Conservation (phyloP, 2,329 filamentous ascomycete genomes). For the Fusarium sp. region DNA sequence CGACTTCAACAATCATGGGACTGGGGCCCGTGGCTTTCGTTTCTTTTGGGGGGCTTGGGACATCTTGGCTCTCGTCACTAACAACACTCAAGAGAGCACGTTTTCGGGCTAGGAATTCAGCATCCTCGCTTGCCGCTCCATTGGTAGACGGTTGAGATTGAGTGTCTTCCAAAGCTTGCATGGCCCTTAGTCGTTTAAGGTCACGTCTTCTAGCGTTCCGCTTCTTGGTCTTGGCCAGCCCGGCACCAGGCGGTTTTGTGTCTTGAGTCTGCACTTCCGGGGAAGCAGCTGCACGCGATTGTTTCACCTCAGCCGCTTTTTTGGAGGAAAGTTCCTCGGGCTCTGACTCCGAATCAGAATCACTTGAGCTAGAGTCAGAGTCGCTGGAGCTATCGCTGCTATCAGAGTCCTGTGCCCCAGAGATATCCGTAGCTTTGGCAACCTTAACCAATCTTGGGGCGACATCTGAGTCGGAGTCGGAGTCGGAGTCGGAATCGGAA, state of each 20-base stretch:
- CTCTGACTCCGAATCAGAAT: slow-evolving; percentile 49
- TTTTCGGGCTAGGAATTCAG: slow-evolving; percentile 55
- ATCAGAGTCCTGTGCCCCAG: slow-evolving; percentile 24
- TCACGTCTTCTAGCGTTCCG: slow-evolving; percentile 64
- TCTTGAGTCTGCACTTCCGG: background rate
- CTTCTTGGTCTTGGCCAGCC: slow-evolving; percentile 60
- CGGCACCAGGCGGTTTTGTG: slow-evolving; percentile 50
- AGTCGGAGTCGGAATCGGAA: background rate
- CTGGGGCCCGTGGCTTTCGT: background rate
- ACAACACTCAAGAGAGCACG: slow-evolving; percentile 54
- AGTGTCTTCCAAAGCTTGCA: slow-evolving; percentile 13
- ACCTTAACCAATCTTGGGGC: background rate
- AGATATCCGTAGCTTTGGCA: slow-evolving; percentile 8
- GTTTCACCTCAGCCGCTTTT: slow-evolving; percentile 14
- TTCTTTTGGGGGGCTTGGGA: slow-evolving; percentile 1
- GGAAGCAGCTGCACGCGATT: background rate
- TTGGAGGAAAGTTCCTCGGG: slow-evolving; percentile 56
- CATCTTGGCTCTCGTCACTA: slow-evolving; percentile 29
- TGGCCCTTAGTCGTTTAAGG: slow-evolving; percentile 46
- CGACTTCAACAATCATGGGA: slow-evolving; percentile 8
- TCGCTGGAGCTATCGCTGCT: slow-evolving; percentile 38
- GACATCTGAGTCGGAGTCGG: background rate
- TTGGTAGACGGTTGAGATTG: slow-evolving; percentile 37
- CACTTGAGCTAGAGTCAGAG: slow-evolving; percentile 38
- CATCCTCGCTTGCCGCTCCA: slow-evolving; percentile 25